Base-by-base conservation (phyloP, 305 asterid genomes). In the Fraxinus dipetala region DNA sequence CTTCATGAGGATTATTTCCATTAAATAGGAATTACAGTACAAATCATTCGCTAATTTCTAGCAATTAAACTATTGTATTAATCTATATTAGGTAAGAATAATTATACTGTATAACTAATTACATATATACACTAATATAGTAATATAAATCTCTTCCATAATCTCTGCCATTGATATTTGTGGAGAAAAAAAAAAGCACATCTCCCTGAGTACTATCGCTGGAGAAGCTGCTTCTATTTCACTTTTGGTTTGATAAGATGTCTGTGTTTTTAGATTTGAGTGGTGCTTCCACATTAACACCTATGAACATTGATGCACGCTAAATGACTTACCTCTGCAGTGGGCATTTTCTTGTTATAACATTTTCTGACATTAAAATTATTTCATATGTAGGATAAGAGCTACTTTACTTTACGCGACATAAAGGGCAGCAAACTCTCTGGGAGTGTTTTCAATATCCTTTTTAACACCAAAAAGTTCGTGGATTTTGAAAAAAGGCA, bases 381-480 rank as follows among this genome's bases (percentile, higher is more conserved):
- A 75, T 82, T 81, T 86, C 82, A 9, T 82, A 14, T 88, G 91
- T 95, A 96, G 99, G 92, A 92, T 31, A 93, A 91, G 84, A 91
- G 93, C 85, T 95, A 89, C 83, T 87, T 96, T 69, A 91, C 95
- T 0, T 81, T 95, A 83, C 91, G 79, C 9, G 98, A 96, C 89
- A 88, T 95, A 67, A 96, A 93, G 87, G 94, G 96, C 73, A 91
- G 92, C 91, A 93, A 86, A 84, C 93, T 96, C 67, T 89, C 98
- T 9, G 94, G 98, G 90, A 91, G 97, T 82, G 93, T 93, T 61
- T 94, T 96, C 78, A 96, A 94, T 87, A 91, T 96, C 83, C 97
- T 96, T 76, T 94, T 96, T 87, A 96, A 96, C 91, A 98, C 95
- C 81, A 93, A 92, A 79, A 96, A 96, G 89, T 96, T 96, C 89